Conservation (phyloP, 306 rosid species). For the Dryas alaskensis region DNA sequence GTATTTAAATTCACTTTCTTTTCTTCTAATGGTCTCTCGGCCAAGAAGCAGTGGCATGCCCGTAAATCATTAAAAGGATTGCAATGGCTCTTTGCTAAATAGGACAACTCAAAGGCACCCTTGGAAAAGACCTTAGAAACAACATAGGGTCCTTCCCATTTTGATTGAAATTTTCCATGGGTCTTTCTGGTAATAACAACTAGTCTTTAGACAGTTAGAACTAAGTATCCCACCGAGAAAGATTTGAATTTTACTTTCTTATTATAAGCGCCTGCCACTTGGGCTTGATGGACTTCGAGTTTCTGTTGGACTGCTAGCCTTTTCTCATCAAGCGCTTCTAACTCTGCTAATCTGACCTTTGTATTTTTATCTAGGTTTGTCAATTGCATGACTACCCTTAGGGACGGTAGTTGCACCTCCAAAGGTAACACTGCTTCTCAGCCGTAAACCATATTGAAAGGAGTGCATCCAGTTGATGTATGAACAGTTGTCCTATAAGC, state of each 20-base stretch:
- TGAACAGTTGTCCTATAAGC: background rate
- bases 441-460: background rate
- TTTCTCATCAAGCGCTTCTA: background rate
- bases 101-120: background rate
- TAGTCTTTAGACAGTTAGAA: background rate
- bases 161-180: background rate
- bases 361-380: background rate
- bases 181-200: background rate
- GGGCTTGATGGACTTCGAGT: background rate
- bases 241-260: background rate
- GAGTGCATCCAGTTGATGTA: background rate
- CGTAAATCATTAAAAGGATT: no score
- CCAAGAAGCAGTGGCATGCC: no score
- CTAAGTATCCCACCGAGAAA: background rate
- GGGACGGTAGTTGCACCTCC: background rate
- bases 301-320: background rate
- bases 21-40: no score
- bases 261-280: background rate
- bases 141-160: conserved; percentile 5
- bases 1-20: no score
- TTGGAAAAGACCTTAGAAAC: background rate
- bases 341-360: background rate
- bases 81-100: no score
- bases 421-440: background rate
- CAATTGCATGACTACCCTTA: background rate